These are phyloP conservation scores for Mucor saturninus DNA, from an alignment of 371 early-diverging fungal species.

Conservation along the genomic window DNA sequence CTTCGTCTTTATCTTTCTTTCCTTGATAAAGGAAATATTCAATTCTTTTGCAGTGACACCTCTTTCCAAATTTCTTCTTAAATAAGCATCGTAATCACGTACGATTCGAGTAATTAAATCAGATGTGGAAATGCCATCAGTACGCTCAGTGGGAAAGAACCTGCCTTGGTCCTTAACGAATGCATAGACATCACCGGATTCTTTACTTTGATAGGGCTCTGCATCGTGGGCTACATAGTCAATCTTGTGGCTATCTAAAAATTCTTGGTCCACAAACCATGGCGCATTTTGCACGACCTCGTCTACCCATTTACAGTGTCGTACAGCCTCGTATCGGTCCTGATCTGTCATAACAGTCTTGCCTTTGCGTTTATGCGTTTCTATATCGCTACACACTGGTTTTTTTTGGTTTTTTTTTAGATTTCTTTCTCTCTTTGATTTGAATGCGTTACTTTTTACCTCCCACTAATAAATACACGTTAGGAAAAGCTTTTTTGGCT, in stretches of 20 bases:
- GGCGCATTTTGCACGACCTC: slow-evolving; percentile 91
- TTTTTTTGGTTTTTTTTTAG: background rate
- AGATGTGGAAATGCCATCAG: slow-evolving; percentile 94
- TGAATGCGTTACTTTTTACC: slow-evolving; percentile 49
- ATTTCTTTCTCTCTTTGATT: background rate
- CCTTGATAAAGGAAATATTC: slow-evolving; percentile 87
- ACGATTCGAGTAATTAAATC: slow-evolving; percentile 97
- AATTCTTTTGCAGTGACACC: slow-evolving; percentile 93
- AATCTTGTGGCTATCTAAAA: slow-evolving; percentile 88
- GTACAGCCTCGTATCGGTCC: slow-evolving; percentile 90
- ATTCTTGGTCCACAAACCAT: slow-evolving; percentile 91
- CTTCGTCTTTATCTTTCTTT: slow-evolving; percentile 75
- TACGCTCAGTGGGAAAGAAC: slow-evolving; percentile 93
- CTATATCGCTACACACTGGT: slow-evolving; percentile 83
- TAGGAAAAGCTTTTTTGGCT: slow-evolving; percentile 91
- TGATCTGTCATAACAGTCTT: slow-evolving; percentile 89
- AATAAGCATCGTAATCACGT: slow-evolving; percentile 92
- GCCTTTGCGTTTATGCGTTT: slow-evolving; percentile 90
- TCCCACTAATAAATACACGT: slow-evolving; percentile 90
- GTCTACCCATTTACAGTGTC: slow-evolving; percentile 97
- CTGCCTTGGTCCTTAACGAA: slow-evolving; percentile 88
- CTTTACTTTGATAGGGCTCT: slow-evolving; percentile 85
- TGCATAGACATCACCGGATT: slow-evolving; percentile 92
- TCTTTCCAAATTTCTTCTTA: slow-evolving; percentile 91
- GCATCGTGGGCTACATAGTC: slow-evolving; percentile 99